phyloP scores from a whole-genome alignment of 2,329 filamentous ascomycete species.

The Exophiala sp. region DNA sequence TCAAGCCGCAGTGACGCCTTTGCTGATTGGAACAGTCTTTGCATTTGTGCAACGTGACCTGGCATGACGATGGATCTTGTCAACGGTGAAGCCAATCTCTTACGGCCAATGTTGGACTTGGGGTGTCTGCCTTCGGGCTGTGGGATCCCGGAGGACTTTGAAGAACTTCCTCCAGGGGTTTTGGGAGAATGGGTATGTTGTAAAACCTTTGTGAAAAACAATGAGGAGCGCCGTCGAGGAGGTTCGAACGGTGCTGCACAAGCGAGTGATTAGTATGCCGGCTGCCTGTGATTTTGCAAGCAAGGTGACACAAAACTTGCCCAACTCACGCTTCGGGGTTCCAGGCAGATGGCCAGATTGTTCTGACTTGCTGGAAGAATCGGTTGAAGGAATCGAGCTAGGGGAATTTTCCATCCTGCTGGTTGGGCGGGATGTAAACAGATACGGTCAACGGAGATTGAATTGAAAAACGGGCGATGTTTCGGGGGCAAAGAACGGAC shows the following conservation, averaged over 20 bases:
- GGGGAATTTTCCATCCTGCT: slow-evolving; percentile 21
- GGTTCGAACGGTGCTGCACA: slow-evolving; percentile 25
- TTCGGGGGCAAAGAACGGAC: slow-evolving; percentile 20
- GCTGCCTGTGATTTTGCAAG: neutral
- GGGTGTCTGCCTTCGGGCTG: neutral
- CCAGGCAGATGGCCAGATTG: slow-evolving; percentile 18
- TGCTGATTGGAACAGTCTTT: slow-evolving; percentile 24
- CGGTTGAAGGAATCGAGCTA: slow-evolving; percentile 14
- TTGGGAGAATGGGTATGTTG: slow-evolving; percentile 17
- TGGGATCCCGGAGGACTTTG: neutral
- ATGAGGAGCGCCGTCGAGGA: slow-evolving; percentile 25
- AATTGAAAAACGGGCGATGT: neutral
- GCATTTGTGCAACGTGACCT: slow-evolving; percentile 25
- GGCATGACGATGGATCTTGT: slow-evolving; percentile 19
- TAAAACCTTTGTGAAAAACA: slow-evolving; percentile 24
- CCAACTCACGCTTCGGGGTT: slow-evolving; percentile 27
- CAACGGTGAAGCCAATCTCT: slow-evolving; percentile 11
- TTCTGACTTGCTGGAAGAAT: slow-evolving; percentile 18
- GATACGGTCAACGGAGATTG: slow-evolving; percentile 8
- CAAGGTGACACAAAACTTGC: slow-evolving; percentile 2
- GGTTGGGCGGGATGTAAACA: neutral
- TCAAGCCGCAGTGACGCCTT: slow-evolving; percentile 26
- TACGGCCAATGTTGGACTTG: slow-evolving; percentile 16
- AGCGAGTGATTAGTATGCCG: slow-evolving; percentile 3
- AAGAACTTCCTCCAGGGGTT: slow-evolving; percentile 2